phyloP scores from a whole-genome alignment of 2,329 filamentous ascomycete genomes.

The Samsoniella hepiali region DNA sequence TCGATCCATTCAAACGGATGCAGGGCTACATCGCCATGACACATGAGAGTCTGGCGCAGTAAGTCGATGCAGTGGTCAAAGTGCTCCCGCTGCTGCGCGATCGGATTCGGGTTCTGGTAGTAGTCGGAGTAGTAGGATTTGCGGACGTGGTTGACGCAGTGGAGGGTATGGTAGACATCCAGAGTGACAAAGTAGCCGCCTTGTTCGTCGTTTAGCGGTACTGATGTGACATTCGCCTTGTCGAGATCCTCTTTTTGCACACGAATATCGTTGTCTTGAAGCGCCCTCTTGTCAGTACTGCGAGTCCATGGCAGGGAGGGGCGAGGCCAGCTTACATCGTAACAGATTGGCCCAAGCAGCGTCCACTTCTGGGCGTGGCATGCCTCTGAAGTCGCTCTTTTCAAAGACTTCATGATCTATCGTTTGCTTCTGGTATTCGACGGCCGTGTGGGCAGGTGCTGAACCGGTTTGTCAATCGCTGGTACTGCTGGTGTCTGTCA shows the following conservation, averaged over 20 bases:
- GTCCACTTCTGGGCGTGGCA: constrained; percentile 15
- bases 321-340: neutral
- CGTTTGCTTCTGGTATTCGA: constrained; percentile 14
- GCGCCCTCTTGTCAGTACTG: neutral
- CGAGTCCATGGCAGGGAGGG: neutral
- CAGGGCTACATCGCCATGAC: constrained; percentile 19
- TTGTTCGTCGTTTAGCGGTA: constrained; percentile 18
- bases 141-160: constrained; percentile 20
- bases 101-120: constrained; percentile 19
- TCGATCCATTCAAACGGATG: constrained; percentile 20
- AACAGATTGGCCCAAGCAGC: constrained; percentile 14
- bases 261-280: constrained; percentile 12
- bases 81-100: constrained; percentile 19
- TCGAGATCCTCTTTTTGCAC: constrained; percentile 17
- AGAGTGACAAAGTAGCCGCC: constrained; percentile 20
- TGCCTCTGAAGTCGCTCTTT: constrained; percentile 11
- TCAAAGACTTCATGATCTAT: constrained; percentile 13
- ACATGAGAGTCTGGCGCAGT: constrained; percentile 23
- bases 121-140: constrained; percentile 20
- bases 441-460: constrained; percentile 14
- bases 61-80: constrained; percentile 23
- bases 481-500: neutral
- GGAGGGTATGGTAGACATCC: constrained; percentile 21
- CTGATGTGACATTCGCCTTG: constrained; percentile 12
- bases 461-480: neutral